Percentiles rank a stretch among this genome's conserved stretches.
Evolutionary conservation across 805 yeast genomes (phyloP).

Genomic region (Candida caryicola): DNA sequence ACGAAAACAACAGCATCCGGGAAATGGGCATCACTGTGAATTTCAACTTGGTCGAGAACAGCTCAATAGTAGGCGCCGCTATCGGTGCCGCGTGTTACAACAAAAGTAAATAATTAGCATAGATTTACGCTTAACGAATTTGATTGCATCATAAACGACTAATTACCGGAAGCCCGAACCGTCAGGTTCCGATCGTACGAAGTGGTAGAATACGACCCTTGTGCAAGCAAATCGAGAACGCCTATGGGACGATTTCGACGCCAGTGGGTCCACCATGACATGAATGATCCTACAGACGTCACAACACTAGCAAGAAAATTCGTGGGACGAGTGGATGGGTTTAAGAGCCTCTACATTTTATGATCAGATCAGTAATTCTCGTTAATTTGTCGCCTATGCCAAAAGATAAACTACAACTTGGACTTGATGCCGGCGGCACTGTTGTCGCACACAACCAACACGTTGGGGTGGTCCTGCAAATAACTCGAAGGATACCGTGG

Average conservation of each 20-base stretch:
- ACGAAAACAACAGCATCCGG: constrained; percentile 21
- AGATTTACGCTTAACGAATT: no score
- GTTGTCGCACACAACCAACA: constrained; percentile 45
- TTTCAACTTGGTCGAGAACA: constrained; percentile 41
- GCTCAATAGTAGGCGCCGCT: constrained; percentile 54
- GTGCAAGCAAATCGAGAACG: not conserved
- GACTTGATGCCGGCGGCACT: constrained; percentile 42
- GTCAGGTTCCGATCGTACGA: no score
- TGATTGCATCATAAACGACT: not conserved
- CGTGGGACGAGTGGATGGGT: no score
- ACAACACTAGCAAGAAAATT: no score
- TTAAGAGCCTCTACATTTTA: no score
- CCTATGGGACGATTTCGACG: no score
- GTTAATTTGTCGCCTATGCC: no score
- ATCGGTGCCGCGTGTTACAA: constrained; percentile 44
- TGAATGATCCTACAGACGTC: no score
- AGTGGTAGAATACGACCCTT: no score
- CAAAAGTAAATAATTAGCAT: not conserved
- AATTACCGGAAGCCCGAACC: no score
- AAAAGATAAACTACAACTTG: constrained; percentile 34
- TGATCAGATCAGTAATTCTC: no score
- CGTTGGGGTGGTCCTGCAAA: constrained; percentile 47
- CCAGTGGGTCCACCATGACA: no score
- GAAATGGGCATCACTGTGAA: constrained; percentile 31
- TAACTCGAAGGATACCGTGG: constrained; percentile 48